Evolutionary conservation across 1,139 yeast genomes (phyloP).

Genomic region (Pichia sp.): DNA sequence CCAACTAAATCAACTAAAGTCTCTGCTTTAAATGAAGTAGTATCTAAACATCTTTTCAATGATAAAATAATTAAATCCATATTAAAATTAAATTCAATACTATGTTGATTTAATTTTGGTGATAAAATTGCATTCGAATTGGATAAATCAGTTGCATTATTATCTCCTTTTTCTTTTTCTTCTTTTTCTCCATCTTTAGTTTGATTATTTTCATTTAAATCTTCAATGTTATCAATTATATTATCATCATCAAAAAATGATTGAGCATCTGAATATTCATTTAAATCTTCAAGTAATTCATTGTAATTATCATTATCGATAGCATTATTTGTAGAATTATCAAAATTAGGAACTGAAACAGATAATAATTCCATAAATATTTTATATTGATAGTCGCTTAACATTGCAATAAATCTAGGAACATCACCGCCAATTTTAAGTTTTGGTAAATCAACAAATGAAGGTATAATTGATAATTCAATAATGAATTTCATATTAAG

Average conservation of each 20-base stretch:
- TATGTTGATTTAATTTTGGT: conserved; percentile 40
- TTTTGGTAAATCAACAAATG: conserved; percentile 66
- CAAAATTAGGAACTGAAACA: conserved; percentile 60
- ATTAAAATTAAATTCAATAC: conserved; percentile 63
- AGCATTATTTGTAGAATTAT: conserved; percentile 8
- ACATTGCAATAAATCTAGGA: conserved; percentile 63
- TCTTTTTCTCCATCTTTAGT: no score
- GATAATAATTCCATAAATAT: conserved; percentile 71
- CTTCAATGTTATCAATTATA: not conserved
- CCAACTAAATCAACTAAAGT: conserved; percentile 69
- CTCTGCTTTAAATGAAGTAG: conserved; percentile 54
- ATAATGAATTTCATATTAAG: conserved; percentile 66
- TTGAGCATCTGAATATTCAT: conserved; percentile 3
- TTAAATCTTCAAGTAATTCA: not conserved
- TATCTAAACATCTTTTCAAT: conserved; percentile 61
- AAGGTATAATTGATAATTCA: conserved; percentile 76
- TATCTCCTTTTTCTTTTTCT: not conserved
- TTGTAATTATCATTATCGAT: conserved; percentile 1
- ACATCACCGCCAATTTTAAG: conserved; percentile 72
- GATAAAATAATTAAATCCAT: conserved; percentile 60
- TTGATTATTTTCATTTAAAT: not conserved
- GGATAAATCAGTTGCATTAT: not conserved
- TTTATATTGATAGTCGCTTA: conserved; percentile 88
- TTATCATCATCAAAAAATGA: conserved; percentile 1
- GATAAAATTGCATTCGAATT: conserved; percentile 3